phyloP scores from a whole-genome alignment of 495 filamentous ascomycete species.

The Tuber calosporum region DNA sequence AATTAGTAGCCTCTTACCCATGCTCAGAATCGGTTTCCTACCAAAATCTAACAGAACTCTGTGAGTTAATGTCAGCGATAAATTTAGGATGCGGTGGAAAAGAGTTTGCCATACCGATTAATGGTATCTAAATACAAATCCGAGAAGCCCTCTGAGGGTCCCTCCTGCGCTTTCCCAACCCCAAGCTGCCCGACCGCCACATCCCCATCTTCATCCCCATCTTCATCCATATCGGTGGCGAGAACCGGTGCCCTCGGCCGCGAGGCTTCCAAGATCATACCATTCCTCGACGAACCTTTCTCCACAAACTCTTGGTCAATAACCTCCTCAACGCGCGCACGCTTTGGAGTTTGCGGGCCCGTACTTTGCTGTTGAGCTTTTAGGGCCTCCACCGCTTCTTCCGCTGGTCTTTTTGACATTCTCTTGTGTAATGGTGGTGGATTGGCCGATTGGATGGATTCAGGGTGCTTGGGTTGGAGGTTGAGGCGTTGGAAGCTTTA shows the following conservation, averaged over 20 bases:
- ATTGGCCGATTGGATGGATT: neutral
- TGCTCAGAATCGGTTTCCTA: neutral
- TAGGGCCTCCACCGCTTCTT: slow-evolving; percentile 23
- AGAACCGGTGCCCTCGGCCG: slow-evolving; percentile 25
- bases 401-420: slow-evolving; percentile 37
- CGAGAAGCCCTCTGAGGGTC: slow-evolving; percentile 79
- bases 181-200: slow-evolving; percentile 26
- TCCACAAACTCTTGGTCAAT: slow-evolving; percentile 25
- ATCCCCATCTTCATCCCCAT: slow-evolving; percentile 45
- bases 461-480: neutral
- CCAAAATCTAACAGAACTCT: slow-evolving; percentile 34
- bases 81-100: neutral
- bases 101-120: slow-evolving; percentile 51
- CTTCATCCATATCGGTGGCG: slow-evolving; percentile 28
- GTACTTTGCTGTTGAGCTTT: slow-evolving; percentile 20
- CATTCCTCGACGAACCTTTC: slow-evolving; percentile 14
- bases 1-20: slow-evolving; percentile 15
- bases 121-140: slow-evolving; percentile 98
- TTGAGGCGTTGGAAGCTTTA: neutral
- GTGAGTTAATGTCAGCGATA: slow-evolving; percentile 16
- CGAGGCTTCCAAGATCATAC: slow-evolving; percentile 31
- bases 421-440: slow-evolving; percentile 1
- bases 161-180: slow-evolving; percentile 50
- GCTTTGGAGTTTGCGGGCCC: slow-evolving; percentile 33
- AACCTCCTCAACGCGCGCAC: slow-evolving; percentile 35